Conservation (phyloP, 768 basidiomycete genomes). For the Trametes maxima region DNA sequence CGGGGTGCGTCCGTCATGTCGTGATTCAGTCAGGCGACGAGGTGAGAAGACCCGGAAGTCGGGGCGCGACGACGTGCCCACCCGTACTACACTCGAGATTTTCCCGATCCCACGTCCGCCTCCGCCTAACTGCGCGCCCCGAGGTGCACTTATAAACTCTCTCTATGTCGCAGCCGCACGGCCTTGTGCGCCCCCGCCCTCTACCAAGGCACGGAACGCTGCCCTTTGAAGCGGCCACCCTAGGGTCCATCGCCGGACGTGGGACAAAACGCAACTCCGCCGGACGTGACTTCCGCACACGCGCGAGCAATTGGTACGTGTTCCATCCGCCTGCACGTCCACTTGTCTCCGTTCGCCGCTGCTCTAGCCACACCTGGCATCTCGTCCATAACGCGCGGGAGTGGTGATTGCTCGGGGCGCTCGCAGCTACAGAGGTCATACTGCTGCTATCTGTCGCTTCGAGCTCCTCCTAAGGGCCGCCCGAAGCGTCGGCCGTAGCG, state of each 20-base stretch:
- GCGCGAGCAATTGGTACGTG: constrained; percentile 4
- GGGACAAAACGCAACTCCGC: not conserved
- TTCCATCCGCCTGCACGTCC: not conserved
- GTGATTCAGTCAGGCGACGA: constrained; percentile 29
- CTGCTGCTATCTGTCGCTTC: constrained; percentile 18
- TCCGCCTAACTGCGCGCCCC: constrained; percentile 3
- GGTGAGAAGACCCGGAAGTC: constrained; percentile 26
- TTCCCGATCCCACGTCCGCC: constrained; percentile 28
- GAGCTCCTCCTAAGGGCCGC: constrained; percentile 11
- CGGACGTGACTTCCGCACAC: not conserved
- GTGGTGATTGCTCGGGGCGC: constrained; percentile 18
- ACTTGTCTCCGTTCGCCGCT: not conserved
- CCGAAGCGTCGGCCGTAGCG: constrained; percentile 13
- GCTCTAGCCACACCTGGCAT: constrained; percentile 1
- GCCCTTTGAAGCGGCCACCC: constrained; percentile 9
- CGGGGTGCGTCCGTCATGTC: constrained; percentile 6
- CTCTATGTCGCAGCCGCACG: not conserved
- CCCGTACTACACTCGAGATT: constrained; percentile 32
- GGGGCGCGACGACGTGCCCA: constrained; percentile 22
- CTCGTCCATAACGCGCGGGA: not conserved
- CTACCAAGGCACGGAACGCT: constrained; percentile 1
- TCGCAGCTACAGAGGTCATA: constrained; percentile 23
- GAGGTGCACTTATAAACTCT: constrained; percentile 12
- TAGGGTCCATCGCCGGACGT: constrained; percentile 2
- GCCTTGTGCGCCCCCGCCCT: constrained; percentile 5